phyloP scores from a whole-genome alignment of 306 rosid species.

The Dicorynia guianensis region DNA sequence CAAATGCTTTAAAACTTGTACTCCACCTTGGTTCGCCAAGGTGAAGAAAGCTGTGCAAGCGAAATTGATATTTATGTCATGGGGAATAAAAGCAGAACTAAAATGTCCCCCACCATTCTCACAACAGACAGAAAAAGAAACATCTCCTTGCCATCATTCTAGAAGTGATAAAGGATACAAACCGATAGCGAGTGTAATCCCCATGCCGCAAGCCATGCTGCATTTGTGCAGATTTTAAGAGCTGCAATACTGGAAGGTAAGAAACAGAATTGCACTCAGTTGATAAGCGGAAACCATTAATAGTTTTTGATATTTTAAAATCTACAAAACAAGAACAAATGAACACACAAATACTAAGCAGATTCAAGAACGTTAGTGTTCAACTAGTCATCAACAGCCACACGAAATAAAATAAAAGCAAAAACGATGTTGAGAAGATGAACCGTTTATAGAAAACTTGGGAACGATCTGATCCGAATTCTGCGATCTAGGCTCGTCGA shows the following conservation, averaged over 20 bases:
- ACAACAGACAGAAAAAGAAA: neutral
- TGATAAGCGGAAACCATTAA: neutral
- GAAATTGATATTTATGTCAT: slow-evolving; percentile 7
- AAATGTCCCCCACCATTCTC: slow-evolving; percentile 10
- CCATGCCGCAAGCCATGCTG: slow-evolving; percentile 96
- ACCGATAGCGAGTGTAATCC: slow-evolving; percentile 96
- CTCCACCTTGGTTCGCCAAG: slow-evolving; percentile 9
- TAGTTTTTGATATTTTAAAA: neutral
- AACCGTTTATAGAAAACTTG: slow-evolving; percentile 87
- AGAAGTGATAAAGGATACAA: neutral
- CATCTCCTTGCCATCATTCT: neutral
- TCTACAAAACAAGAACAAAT: neutral
- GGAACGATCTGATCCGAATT: slow-evolving; percentile 66
- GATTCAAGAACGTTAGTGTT: neutral
- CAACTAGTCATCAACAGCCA: neutral
- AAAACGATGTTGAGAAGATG: neutral
- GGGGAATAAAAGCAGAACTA: slow-evolving; percentile 11
- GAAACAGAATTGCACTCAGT: neutral
- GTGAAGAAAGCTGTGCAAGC: slow-evolving; percentile 13
- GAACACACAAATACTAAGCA: neutral
- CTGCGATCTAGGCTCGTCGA: slow-evolving; percentile 64
- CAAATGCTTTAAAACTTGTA: neutral
- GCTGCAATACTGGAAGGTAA: slow-evolving; percentile 73
- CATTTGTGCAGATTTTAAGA: slow-evolving; percentile 94
- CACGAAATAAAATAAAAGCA: neutral